Base-by-base conservation (phyloP, 768 basidiomycete species). In the Xanthoconium purpureum region DNA sequence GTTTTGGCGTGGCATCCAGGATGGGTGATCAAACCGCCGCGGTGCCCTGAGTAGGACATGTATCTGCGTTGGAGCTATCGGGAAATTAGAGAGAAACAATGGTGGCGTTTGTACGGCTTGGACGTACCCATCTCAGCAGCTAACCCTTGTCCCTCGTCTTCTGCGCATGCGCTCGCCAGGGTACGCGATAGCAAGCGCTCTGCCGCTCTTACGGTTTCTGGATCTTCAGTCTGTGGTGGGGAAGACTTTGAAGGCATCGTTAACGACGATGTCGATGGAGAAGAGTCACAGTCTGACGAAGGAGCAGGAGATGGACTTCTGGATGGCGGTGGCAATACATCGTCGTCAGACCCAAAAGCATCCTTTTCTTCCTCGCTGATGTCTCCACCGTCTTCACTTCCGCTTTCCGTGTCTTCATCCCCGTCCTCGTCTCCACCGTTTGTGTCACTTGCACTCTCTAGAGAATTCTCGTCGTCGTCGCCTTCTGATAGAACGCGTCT, bases 31-130 rank as follows among this genome's bases (percentile, higher is more conserved):
- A 61, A 81, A 80, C 14, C 78, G 70, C 6, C 80, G 70, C 1
- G 80, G 80, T 0, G 80, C 80, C 44, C 77, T 76, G 20, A 81
- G 71, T 12, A 78, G 66, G 45, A 81, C 61, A 30, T 81, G 79
- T 1, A 72, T 78, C 40, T 79, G 78, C 0, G 80, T 80, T 9
- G 80, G 74, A 10, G 74, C 80, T 80, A 24, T 11, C 15, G 15
- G 20, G 15, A 8, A n/a, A 20, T 63, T 5, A 67, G 47, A 29
- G 13, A 47, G 13, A 43, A 28, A 11, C 9, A 4, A 37, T 9
- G 40, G 14, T 13, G 37, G 38, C 5, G 18, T 3, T 17, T 3
- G 24, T 20, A 30, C 17, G 3, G 35, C 3, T 12, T 39, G 28
- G 15, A 54, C 71, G 35, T 55, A 78, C 77, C 69, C 59, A 80